These are phyloP conservation scores for Anaeromyces robustus DNA, from an alignment of 192 early-diverging fungal species.

Conservation along the genomic window DNA sequence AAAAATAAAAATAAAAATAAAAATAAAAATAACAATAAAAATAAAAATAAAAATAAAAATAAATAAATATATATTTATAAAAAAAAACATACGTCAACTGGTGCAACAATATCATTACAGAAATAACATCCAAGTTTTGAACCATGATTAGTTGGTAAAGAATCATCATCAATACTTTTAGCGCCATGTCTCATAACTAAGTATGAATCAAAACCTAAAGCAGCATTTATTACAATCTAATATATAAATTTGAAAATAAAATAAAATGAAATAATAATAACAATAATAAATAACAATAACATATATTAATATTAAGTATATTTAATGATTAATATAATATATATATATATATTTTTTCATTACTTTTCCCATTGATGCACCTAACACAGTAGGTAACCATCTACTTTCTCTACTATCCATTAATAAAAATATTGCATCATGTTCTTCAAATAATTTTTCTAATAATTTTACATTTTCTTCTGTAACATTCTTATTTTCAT, in stretches of 20 bases:
- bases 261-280: neutral
- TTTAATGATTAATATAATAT: too few relatives aligned
- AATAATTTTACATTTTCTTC: slow-evolving; percentile 32
- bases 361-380: slow-evolving; percentile 44
- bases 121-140: slow-evolving; percentile 81
- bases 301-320: neutral
- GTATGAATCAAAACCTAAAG: slow-evolving; percentile 90
- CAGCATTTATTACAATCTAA: slow-evolving; percentile 77
- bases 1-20: too few relatives aligned
- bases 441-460: slow-evolving; percentile 42
- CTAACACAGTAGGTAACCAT: slow-evolving; percentile 87
- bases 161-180: slow-evolving; percentile 4
- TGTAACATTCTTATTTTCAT: slow-evolving; percentile 15
- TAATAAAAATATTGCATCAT: slow-evolving; percentile 80
- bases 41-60: neutral
- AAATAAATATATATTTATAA: neutral
- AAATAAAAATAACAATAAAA: neutral
- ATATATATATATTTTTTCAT: too few relatives aligned
- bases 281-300: neutral
- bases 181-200: slow-evolving; percentile 92
- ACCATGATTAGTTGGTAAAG: slow-evolving; percentile 1
- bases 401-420: slow-evolving; percentile 91
- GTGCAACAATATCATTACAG: slow-evolving; percentile 97
- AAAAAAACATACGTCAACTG: slow-evolving; percentile 55
- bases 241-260: neutral